Conservation (phyloP, 2,329 filamentous ascomycete species). For the Plectosphaerella cucumerina region DNA sequence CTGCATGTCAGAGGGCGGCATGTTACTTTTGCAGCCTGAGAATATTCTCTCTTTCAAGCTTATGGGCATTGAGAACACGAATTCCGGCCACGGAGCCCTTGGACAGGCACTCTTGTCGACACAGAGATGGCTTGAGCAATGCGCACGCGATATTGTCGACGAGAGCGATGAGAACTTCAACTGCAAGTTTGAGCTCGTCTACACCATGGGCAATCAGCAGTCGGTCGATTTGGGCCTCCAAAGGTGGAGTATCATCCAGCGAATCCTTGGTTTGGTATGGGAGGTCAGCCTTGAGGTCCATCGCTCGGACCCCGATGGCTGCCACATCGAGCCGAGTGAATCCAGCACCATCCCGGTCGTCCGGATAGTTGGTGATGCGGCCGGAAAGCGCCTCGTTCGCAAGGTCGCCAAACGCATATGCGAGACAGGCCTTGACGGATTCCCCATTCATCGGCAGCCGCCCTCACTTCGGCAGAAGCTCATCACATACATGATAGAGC, state of each 20-base stretch:
- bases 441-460: constrained; percentile 36
- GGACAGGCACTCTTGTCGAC: constrained; percentile 31
- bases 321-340: constrained; percentile 33
- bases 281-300: background rate
- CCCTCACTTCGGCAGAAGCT: constrained; percentile 24
- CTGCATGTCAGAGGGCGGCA: constrained; percentile 45
- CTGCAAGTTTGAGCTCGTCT: constrained; percentile 57
- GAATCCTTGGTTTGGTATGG: background rate
- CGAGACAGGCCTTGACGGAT: constrained; percentile 29
- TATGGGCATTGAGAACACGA: constrained; percentile 49
- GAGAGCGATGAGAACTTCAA: constrained; percentile 63
- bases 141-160: constrained; percentile 55
- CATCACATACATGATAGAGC: constrained; percentile 38
- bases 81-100: constrained; percentile 21
- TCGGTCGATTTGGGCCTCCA: constrained; percentile 47
- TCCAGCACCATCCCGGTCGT: constrained; percentile 41
- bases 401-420: constrained; percentile 36
- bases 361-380: constrained; percentile 37
- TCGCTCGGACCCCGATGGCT: constrained; percentile 17
- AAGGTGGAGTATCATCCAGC: constrained; percentile 53
- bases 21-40: constrained; percentile 53
- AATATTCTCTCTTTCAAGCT: constrained; percentile 56
- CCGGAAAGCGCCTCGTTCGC: constrained; percentile 22
- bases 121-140: constrained; percentile 38
- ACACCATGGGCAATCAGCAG: constrained; percentile 53